Evolutionary conservation across 2,329 filamentous ascomycete species (phyloP), one percentile per base, ranked within the genome.

Genomic region (Triangularia verruculosa): DNA sequence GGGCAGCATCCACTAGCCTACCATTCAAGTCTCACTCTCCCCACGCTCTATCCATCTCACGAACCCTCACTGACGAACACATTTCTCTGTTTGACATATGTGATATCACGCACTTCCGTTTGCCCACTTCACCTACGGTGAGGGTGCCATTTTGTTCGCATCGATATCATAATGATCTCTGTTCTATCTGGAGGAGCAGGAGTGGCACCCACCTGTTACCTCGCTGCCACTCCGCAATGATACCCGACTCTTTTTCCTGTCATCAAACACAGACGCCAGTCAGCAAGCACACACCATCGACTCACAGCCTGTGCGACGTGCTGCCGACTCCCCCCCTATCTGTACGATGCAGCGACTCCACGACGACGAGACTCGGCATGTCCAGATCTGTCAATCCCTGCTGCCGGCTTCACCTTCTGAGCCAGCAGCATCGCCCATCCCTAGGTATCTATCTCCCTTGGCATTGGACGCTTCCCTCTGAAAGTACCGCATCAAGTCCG

Each of bases 341-440:
- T 34, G 64, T 61, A 55, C 28, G 51, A 53, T 59, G 22, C 61
- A 55, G 32, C 59, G 20, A 24, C 59, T 57, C 62, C 61, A 55
- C 64, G 52, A 17, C 39, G 39, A 51, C 56, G 53, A 34, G 47
- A 52, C 62, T 64, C 58, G 64, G 64, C 24, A 59, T 65, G 60
- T 58, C 62, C 62, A 30, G 54, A 68, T 66, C 66, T 32, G 64
- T 62, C 34, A 52, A 63, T 62, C 58, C 61, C 57, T 59, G 57
- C 24, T 39, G 25, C 57, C 57, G 57, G 57, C 57, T 59, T 59
- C 57, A 59, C 58, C 57, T 61, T 61, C 53, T 61, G 57, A 54
- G 43, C 51, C 47, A 15, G 28, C 27, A 32, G 28, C 27, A 32
- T 56, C 53, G 17, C 22, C 57, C 17, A 51, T 51, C 57, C 39